phyloP scores from a whole-genome alignment of 2,329 filamentous ascomycete species.

The Capronia coronata region DNA sequence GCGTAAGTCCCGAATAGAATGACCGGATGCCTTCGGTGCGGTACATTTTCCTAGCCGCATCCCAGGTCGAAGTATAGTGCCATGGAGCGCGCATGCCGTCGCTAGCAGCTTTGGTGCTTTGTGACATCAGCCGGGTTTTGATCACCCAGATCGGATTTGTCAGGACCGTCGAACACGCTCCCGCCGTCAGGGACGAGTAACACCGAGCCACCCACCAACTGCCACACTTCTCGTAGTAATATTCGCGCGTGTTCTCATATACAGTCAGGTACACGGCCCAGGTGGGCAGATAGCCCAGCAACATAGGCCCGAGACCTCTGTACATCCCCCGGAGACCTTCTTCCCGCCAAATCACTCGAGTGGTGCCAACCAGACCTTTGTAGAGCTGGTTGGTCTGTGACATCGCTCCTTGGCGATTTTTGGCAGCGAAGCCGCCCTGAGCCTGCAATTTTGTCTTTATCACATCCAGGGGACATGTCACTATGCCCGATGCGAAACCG shows the following conservation, averaged over 20 bases:
- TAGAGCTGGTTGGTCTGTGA: conserved; percentile 57
- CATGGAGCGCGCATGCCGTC: conserved; percentile 54
- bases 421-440: conserved; percentile 70
- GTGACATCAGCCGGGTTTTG: conserved; percentile 96
- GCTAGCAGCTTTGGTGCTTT: conserved; percentile 54
- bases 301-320: conserved; percentile 84
- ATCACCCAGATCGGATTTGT: conserved; percentile 99
- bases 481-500: conserved; percentile 85
- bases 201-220: conserved; percentile 74
- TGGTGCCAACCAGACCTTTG: conserved; percentile 79
- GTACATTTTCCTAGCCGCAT: conserved; percentile 96
- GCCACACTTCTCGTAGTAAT: conserved; percentile 57
- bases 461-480: conserved; percentile 95
- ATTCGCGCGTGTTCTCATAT: conserved; percentile 80
- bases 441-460: conserved; percentile 98
- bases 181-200: conserved; percentile 84
- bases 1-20: conserved; percentile 92
- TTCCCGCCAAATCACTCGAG: conserved; percentile 73
- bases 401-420: conserved; percentile 39
- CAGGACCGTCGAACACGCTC: conserved; percentile 83
- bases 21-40: conserved; percentile 76
- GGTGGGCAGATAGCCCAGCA: conserved; percentile 90
- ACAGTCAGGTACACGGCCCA: conserved; percentile 98
- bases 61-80: conserved; percentile 84
- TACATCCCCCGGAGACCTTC: conserved; percentile 90